Evolutionary conservation across 768 basidiomycete genomes (phyloP), one percentile per base, ranked within the genome.

Genomic region (Calocybe gangraenosa): DNA sequence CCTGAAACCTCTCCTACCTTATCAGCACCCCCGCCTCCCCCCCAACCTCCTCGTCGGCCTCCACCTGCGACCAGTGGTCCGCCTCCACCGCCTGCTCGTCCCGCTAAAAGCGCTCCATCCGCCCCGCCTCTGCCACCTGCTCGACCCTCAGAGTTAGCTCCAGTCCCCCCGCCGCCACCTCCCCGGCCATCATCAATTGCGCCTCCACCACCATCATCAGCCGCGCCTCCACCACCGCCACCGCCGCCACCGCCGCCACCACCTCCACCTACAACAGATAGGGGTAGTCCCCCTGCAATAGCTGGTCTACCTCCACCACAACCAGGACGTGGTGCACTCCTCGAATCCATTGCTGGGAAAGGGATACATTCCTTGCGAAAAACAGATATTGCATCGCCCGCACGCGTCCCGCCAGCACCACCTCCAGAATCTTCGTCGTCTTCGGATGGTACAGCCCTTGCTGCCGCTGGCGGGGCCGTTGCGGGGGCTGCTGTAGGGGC

Each of bases 291-390:
- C 7, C 44, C 64, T 1, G 55, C 22, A 2, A 30, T 62, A 11
- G 56, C 65, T 9, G 55, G 53, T 5, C 52, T 81, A 1, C 75
- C 82, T 3, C 57, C 82, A 8, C 61, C 80, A 5, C 78, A 76
- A 52, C 71, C 81, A 14, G 87, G 79, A 4, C 78, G 89, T 18
- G 35, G 20, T 25, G 43, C 49, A 7, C 34, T 54, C n/a, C 38
- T 54, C 17, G 53, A 54, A 2, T 48, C 47, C 7, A 54, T 54
- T 30, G n/a, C 35, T 11, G 49, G 49, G 22, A 50, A 50, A 46
- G 53, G 53, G 18, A 22, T 54, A 2, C 46, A 50, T 19, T 40
- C 49, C 2, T 23, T 54, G 28, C 46, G 47, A n/a, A 54, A 54
- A 40, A 22, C 44, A 15, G 53, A 54, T 40, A 47, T 42, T 15